phyloP scores from a whole-genome alignment of 306 rosid species.

The Astragalus membranaceus region DNA sequence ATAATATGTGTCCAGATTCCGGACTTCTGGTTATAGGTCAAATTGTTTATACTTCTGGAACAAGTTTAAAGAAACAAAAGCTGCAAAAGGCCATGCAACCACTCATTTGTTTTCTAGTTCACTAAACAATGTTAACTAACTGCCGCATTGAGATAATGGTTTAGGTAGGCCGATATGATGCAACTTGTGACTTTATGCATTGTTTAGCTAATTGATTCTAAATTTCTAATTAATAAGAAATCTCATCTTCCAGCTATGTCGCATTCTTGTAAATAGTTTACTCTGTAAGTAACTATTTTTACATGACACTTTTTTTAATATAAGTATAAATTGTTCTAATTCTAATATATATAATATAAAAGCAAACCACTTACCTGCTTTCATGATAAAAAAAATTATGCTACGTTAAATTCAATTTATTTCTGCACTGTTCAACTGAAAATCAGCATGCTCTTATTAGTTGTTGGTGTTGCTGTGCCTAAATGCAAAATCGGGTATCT shows the following conservation, averaged over 20 bases:
- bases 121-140: neutral
- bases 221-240: too few relatives aligned
- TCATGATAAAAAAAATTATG: too few relatives aligned
- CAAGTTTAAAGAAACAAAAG: constrained; percentile 34
- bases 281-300: neutral
- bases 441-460: too few relatives aligned
- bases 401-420: too few relatives aligned
- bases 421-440: too few relatives aligned
- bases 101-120: constrained; percentile 28
- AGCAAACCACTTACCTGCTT: too few relatives aligned
- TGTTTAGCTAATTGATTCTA: neutral
- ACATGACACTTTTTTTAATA: neutral
- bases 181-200: constrained; percentile 4
- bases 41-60: constrained; percentile 31
- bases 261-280: neutral
- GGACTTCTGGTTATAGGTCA: constrained; percentile 2
- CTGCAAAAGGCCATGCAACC: constrained; percentile 27
- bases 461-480: too few relatives aligned
- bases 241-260: neutral
- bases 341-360: too few relatives aligned
- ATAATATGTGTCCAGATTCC: constrained; percentile 3
- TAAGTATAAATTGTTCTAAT: too few relatives aligned
- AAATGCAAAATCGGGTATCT: too few relatives aligned
- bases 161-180: constrained; percentile 22
- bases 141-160: constrained; percentile 19